Evolutionary conservation across 2,329 filamentous ascomycete genomes (phyloP).

Genomic region (Pseudovirgaria hyperparasitica): DNA sequence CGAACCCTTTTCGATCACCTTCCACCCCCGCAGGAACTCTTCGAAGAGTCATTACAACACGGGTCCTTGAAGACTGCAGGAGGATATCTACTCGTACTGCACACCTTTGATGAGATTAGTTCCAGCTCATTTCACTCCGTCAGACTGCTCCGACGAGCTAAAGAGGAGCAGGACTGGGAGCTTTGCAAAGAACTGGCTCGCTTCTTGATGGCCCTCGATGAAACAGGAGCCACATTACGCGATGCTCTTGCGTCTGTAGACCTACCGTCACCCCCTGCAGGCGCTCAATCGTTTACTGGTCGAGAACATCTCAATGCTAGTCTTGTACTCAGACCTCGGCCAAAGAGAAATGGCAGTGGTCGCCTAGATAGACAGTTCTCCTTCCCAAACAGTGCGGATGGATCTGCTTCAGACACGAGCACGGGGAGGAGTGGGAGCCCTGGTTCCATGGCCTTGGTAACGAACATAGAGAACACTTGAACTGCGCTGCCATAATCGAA

Average conservation of each 20-base stretch:
- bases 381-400: too few species aligned
- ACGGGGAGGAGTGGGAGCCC: too few species aligned
- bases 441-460: too few species aligned
- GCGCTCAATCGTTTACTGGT: too few species aligned
- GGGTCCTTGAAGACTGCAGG: slow-evolving; percentile 89
- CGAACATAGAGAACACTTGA: too few species aligned
- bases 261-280: slow-evolving; percentile 19
- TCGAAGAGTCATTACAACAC: slow-evolving; percentile 78
- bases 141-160: slow-evolving; percentile 66
- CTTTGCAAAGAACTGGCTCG: slow-evolving; percentile 86
- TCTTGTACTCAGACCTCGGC: too few species aligned
- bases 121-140: slow-evolving; percentile 67
- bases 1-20: slow-evolving; percentile 84
- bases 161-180: slow-evolving; percentile 82
- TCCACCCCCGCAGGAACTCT: slow-evolving; percentile 79
- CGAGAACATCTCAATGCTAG: too few species aligned
- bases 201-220: slow-evolving; percentile 89
- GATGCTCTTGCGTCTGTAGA: slow-evolving; percentile 49
- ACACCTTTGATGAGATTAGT: slow-evolving; percentile 53
- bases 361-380: too few species aligned
- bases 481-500: too few species aligned
- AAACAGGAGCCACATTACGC: slow-evolving; percentile 65
- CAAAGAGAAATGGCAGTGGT: too few species aligned
- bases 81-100: slow-evolving; percentile 88
- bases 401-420: too few species aligned